Evolutionary conservation across 441 rosid genomes (phyloP), one percentile per base, ranked within the genome.

Genomic region (Brassica hybrid): DNA sequence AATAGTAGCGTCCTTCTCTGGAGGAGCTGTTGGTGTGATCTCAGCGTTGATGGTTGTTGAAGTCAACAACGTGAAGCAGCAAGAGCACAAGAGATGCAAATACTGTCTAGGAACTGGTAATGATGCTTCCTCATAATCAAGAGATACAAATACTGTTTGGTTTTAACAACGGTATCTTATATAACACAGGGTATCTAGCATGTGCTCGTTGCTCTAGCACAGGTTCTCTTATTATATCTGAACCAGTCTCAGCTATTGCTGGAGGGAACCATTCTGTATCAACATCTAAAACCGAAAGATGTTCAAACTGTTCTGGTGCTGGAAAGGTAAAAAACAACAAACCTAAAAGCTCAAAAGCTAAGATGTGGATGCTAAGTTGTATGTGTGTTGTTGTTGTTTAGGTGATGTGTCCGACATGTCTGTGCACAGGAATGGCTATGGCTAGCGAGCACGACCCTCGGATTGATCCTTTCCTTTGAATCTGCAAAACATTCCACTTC

Each of bases 341-440:
- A 67, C 48, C 57, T 21, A 30, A 18, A 63, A 13, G 10, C 65
- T n/a, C 23, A 36, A 43, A 72, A 93, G 83, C 19, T 38, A 80
- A 32, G 45, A 45, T 69, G 13, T 68, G 43, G 71, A 67, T 76
- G 36, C 63, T 79, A 54, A 69, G 1, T 43, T 74, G 60, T 36
- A 13, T 72, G 62, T 60, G 74, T 54, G 2, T 71, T 52, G 63
- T 27, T 76, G 62, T 27, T 76, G 63, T 2, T 75, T 86, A 94
- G 98, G 99, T 94, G 45, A 94, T 94, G 99, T 94, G 98, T 54
- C 99, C 99, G 6, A 91, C 97, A 43, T 94, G 99, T 83, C 93
- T 94, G 21, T 94, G 99, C 86, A 94, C 98, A 36, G 98, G 98
- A 70, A 93, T 93, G 99, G 97, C 95, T 50, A 94, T 94, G 99